Conservation (phyloP, 2,329 filamentous ascomycete species). For the Pseudocercospora cruenta region DNA sequence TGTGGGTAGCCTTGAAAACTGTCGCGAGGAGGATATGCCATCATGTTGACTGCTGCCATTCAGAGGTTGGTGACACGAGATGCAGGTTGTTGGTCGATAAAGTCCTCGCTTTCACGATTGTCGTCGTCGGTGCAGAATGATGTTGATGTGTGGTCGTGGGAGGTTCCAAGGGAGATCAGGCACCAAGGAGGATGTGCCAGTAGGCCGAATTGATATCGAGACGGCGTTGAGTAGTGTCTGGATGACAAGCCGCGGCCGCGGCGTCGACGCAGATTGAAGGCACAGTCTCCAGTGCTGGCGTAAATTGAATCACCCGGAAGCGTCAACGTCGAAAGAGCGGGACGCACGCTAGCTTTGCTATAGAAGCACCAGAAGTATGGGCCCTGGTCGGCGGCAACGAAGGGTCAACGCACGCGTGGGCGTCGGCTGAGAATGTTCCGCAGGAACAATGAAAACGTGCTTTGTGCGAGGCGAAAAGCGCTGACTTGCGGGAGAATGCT, state of each 20-base stretch:
- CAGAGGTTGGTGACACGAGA: slow-evolving; percentile 4
- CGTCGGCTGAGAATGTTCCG: slow-evolving; percentile 24
- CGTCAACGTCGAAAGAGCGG: slow-evolving; percentile 22
- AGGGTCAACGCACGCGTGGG: slow-evolving; percentile 27
- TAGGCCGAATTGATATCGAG: slow-evolving; percentile 16
- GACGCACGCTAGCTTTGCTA: slow-evolving; percentile 21
- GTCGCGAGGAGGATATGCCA: slow-evolving; percentile 36
- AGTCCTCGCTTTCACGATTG: neutral
- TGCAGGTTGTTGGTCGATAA: neutral
- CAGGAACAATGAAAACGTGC: slow-evolving; percentile 29
- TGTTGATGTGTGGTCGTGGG: neutral
- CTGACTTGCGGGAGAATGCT: slow-evolving; percentile 32
- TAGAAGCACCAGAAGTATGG: slow-evolving; percentile 25
- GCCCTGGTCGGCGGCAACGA: slow-evolving; percentile 29
- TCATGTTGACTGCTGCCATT: slow-evolving; percentile 38
- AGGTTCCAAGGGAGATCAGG: slow-evolving; percentile 12
- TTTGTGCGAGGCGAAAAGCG: slow-evolving; percentile 29
- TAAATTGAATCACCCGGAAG: slow-evolving; percentile 27
- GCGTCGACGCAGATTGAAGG: slow-evolving; percentile 25
- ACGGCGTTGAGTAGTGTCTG: slow-evolving; percentile 13
- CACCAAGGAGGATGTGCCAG: slow-evolving; percentile 12
- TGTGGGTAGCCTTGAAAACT: slow-evolving; percentile 33
- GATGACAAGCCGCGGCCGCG: slow-evolving; percentile 12
- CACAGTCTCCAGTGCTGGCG: slow-evolving; percentile 26
- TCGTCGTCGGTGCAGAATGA: neutral